phyloP scores from a whole-genome alignment of 306 rosid genomes.

The Canavalia gladiata region DNA sequence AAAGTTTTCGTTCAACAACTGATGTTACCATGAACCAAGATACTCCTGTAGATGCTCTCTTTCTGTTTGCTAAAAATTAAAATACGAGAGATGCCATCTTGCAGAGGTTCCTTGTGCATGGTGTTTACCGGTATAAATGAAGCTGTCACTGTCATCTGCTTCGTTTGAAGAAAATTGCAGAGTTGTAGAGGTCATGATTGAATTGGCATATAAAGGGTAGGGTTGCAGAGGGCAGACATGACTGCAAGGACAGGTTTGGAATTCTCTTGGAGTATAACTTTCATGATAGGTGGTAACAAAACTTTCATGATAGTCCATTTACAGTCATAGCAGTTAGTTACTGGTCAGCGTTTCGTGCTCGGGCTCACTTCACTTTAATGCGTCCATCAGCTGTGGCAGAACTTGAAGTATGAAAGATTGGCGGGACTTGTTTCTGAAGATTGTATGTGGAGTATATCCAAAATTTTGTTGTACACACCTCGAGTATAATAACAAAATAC shows the following conservation, averaged over 20 bases:
- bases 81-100: constrained; percentile 5
- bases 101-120: not conserved
- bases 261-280: not conserved
- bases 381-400: not conserved
- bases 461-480: not conserved
- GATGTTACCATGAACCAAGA: not conserved
- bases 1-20: not conserved
- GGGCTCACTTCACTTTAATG: not conserved
- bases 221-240: not conserved
- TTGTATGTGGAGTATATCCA: not conserved
- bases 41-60: not conserved
- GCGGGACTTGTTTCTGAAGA: not conserved
- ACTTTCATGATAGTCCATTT: not conserved
- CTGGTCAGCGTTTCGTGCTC: not conserved
- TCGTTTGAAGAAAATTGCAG: constrained; percentile 23
- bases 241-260: not conserved
- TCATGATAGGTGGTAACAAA: not conserved
- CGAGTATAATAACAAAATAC: not conserved
- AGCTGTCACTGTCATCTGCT: constrained; percentile 1
- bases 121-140: constrained; percentile 1
- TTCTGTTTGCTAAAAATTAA: not conserved
- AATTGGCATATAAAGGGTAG: not conserved
- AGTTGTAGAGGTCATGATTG: not conserved
- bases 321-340: not conserved
- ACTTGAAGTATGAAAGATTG: not conserved